Evolutionary conservation across 2,329 filamentous ascomycete species (phyloP).

Genomic region (Pseudogymnoascus sp.): DNA sequence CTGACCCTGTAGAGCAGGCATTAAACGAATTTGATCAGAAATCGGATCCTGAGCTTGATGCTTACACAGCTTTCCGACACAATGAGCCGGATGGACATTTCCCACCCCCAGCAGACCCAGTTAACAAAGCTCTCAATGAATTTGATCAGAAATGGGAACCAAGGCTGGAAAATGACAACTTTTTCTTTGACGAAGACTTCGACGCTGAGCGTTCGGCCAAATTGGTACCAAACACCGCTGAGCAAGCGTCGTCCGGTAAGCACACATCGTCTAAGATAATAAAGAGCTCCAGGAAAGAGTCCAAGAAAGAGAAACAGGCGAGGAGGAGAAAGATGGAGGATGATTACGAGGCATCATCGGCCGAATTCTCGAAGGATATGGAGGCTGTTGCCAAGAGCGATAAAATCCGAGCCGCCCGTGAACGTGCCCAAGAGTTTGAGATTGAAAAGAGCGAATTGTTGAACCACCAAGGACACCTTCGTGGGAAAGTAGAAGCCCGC

Average conservation of each 20-base stretch:
- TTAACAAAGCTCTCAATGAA: slow-evolving; percentile 3
- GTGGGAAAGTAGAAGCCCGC: slow-evolving; percentile 16
- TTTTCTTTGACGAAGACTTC: slow-evolving; percentile 4
- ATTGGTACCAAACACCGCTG: neutral
- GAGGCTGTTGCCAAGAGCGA: slow-evolving; percentile 10
- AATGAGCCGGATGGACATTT: slow-evolving; percentile 23
- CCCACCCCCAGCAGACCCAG: slow-evolving; percentile 15
- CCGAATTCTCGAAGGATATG: neutral
- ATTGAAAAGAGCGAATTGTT: slow-evolving; percentile 20
- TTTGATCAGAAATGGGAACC: slow-evolving; percentile 11
- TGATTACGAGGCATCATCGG: slow-evolving; percentile 17
- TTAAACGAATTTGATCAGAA: slow-evolving; percentile 19
- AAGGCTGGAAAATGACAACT: slow-evolving; percentile 5
- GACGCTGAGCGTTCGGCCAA: neutral
- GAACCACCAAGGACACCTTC: slow-evolving; percentile 19
- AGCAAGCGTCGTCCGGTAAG: neutral
- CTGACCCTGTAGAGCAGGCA: slow-evolving; percentile 4
- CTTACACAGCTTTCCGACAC: slow-evolving; percentile 19
- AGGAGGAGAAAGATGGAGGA: slow-evolving; percentile 24
- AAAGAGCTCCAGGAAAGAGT: slow-evolving; percentile 14
- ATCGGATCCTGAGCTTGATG: slow-evolving; percentile 9
- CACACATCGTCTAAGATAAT: slow-evolving; percentile 1
- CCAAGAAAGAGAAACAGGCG: slow-evolving; percentile 20
- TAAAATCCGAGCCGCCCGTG: slow-evolving; percentile 15
- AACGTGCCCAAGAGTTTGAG: slow-evolving; percentile 20